A percentile compares a stretch with the other conserved stretches of the same genome.
Evolutionary conservation across 2,329 filamentous ascomycete species (phyloP).

Genomic region (Sclerotinia trifoliorum): DNA sequence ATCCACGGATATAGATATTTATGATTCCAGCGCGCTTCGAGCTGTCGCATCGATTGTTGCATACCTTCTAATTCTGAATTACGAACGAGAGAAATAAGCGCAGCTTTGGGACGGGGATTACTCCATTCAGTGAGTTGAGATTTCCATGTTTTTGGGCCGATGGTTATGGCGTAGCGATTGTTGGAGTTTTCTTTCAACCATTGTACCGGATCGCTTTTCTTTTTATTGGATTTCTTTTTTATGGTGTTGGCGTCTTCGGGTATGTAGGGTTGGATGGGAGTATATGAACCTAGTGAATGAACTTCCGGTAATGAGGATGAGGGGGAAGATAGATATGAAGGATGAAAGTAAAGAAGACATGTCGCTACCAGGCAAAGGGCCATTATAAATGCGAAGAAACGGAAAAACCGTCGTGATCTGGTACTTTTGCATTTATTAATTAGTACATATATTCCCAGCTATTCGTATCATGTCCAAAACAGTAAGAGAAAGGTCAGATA

Average conservation of each 20-base stretch:
- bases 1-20: constrained; percentile 75
- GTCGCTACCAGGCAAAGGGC: neutral
- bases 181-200: constrained; percentile 42
- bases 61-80: constrained; percentile 69
- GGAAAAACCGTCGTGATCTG: neutral
- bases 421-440: neutral
- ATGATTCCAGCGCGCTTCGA: constrained; percentile 75
- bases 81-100: constrained; percentile 66
- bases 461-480: neutral
- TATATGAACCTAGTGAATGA: constrained; percentile 4
- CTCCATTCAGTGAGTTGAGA: neutral
- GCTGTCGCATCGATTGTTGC: constrained; percentile 67
- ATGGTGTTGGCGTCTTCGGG: no score
- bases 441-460: neutral
- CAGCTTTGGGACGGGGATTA: constrained; percentile 40
- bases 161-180: constrained; percentile 36
- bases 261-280: neutral
- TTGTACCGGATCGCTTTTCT: constrained; percentile 34
- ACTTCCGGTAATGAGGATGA: neutral
- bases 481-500: neutral
- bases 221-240: constrained; percentile 9
- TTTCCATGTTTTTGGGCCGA: neutral
- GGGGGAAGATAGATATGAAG: neutral
- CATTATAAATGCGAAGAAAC: neutral
- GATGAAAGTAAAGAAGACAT: neutral